Base-by-base conservation (phyloP, 23 red algal genomes). In the Gracilariopsis chorda region DNA sequence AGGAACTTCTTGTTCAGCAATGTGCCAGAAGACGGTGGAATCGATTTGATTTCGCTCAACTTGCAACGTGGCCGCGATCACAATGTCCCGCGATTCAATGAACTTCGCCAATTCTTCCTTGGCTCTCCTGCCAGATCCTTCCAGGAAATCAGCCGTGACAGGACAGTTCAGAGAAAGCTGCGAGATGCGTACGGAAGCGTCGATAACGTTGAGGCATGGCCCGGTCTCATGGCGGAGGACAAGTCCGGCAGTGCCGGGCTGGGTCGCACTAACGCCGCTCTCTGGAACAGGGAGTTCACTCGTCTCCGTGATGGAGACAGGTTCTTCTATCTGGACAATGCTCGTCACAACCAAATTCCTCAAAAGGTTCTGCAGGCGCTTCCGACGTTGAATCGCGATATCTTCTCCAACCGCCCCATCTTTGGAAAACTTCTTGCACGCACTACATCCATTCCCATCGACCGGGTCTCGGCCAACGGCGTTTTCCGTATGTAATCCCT, bases 1-100 rank as follows among this genome's bases (percentile, higher is more conserved):
- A 62, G 83, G 27, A 88, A 76, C 39, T 72, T 76, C 16, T 37
- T 76, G n/a, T 76, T 88, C 56, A 42, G n/a, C 44, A 76, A 51
- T 60, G 33, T 88, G 16, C 64, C 64, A 35, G 41, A 34, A 23
- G 58, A 51, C 9, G 24, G 30, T 42, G 83, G 83, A 21, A 28
- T 88, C 32, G 86, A 90, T 39, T 51, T 90, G 8, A 61, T 90
- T 23, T 35, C 86, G 14, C 36, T 90, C 55, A 90, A 90, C 36
- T 19, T 72, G 28, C 86, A 90, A 72, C 44, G 86, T 7, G 33
- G 48, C 42, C 72, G 86, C 24, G 86, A 90, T 24, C 86, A 80
- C 40, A 68, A 48, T 28, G 20, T 90, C 19, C 70, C 48, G 29
- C 51, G 53, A 51, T 53, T 63, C 86, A 80, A 60, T 55, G 13